Conservation (phyloP, 768 basidiomycete genomes). For the Tubosaeta sp. region DNA sequence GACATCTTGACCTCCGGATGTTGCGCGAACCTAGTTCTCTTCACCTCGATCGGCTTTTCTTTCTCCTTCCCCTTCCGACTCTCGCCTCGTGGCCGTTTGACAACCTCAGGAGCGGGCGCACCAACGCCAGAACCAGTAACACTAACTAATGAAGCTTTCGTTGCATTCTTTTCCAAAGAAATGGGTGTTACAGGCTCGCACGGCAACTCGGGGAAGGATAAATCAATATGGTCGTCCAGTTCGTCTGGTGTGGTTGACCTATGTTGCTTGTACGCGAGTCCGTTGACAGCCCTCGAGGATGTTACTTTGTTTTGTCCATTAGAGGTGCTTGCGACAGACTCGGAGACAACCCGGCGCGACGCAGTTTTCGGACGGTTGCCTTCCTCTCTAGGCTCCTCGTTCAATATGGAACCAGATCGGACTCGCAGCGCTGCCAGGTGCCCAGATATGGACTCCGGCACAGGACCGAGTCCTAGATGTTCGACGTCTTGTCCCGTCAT, state of each 20-base stretch:
- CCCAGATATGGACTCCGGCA: conserved; percentile 26
- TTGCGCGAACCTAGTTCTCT: conserved; percentile 45
- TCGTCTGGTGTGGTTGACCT: conserved; percentile 14
- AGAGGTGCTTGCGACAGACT: conserved; percentile 9
- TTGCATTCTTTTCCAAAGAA: conserved; percentile 21
- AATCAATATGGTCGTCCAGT: conserved; percentile 12
- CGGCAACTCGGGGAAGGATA: conserved; percentile 31
- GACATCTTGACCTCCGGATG: conserved; percentile 24
- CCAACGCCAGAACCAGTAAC: conserved; percentile 15
- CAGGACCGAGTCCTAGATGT: conserved; percentile 15
- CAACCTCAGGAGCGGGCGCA: conserved; percentile 49
- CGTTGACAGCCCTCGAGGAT: conserved; percentile 6
- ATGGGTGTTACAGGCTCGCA: conserved; percentile 31
- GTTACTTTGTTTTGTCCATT: conserved; percentile 4
- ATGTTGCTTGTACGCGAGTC: not conserved
- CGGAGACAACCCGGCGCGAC: conserved; percentile 19
- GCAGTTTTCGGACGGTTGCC: not conserved
- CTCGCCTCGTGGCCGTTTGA: conserved; percentile 46
- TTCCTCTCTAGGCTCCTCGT: not conserved
- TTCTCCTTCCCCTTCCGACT: conserved; percentile 29
- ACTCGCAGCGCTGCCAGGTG: conserved; percentile 23
- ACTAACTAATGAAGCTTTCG: conserved; percentile 7
- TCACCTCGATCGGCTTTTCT: conserved; percentile 25
- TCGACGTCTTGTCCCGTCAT: conserved; percentile 8
- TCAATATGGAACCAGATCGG: conserved; percentile 11